Base-by-base conservation (phyloP, 1,284 basidiomycete genomes). In the Cerrena zonata region DNA sequence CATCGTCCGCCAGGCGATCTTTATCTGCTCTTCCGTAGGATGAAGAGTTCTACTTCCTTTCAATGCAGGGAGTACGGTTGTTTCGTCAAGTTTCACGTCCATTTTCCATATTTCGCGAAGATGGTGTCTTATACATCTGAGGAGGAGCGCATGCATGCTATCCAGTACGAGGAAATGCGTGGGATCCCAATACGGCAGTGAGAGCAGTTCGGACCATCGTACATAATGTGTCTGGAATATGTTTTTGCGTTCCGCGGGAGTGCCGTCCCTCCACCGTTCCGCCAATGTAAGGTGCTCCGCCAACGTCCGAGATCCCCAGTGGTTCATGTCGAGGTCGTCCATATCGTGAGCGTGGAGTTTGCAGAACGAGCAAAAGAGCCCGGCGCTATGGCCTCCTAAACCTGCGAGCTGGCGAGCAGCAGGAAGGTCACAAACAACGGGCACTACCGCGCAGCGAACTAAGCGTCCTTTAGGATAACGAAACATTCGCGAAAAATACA, bases 111-210 rank as follows among this genome's bases (percentile, higher is more conserved):
- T 5, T 13, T 19, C 18, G 10, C 18, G 23, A 5, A 45, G 3
- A 30, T 53, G 52, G 30, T 12, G 7, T 39, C 25, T n/a, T 10
- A 52, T 5, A n/a, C 24, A 5, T 2, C 47, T 45, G 4, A 48
- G 39, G 10, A 52, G 26, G 15, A 52, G 37, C 5, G 7, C 25
- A 49, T 75, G 73, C 72, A 74, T 74, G 0, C 68, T 53, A 46
- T 75, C 71, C 12, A 74, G 55, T 5, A 68, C 55, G 0, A 61
- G 56, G 49, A 61, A 64, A 3, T 45, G 46, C 2, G 63, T 58
- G 0, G 69, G 66, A 45, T 73, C 64, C 65, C 67, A 73, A 49
- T 73, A 73, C 0, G 66, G 67, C 0, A 75, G 56, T 1, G 63
- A 50, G 5, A 72, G 61, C 2, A 74, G 58, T 36, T 68, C 64